Base-by-base conservation (phyloP, 352 stramenopile genomes). In the Phytophthora nicotianae region DNA sequence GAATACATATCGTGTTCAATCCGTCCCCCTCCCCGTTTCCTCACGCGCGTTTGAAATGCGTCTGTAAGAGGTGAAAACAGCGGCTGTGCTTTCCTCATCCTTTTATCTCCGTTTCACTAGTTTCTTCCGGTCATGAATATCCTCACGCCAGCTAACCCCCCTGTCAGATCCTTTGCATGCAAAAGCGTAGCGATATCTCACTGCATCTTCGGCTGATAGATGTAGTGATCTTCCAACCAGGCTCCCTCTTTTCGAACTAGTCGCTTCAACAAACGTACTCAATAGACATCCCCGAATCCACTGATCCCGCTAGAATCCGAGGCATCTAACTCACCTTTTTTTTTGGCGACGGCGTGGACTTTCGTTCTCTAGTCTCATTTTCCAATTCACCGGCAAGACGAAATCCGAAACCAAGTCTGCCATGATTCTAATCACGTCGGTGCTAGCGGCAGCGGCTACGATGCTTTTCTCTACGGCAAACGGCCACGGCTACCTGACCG, bases 401-500 rank as follows among this genome's bases (percentile, higher is more conserved):
- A n/a, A n/a, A n/a, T 20, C 47, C 13, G 8, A 47, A 43, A 20
- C 20, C 14, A 47, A 57, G 35, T 3, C 35, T 35, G 14, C 19
- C 40, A 72, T 72, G 65, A 19, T 48, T 42, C 7, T 55, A 33
- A 50, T 49, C 24, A 43, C 27, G 4, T 50, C 53, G 14, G 23
- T 58, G 11, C 33, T 71, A 13, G 66, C 33, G 9, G 51, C 29
- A 16, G 41, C 45, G 9, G 51, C 29, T 11, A 35, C 45, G 16
- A 37, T 68, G 42, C 37, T 68, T 27, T 6, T 62, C 13, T 53
- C 50, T 46, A 59, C 53, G 1, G 47, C 33, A 11, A 43, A 70
- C 37, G 65, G 35, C 13, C 65, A 73, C 45, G 65, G 65, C 29
- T 73, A 59, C 47, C 55, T 74, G 60, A 50, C 53, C 21, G 42